These are phyloP conservation scores for Phytophthora sansomeana DNA, from an alignment of 352 stramenopile genomes.

Conservation along the genomic window DNA sequence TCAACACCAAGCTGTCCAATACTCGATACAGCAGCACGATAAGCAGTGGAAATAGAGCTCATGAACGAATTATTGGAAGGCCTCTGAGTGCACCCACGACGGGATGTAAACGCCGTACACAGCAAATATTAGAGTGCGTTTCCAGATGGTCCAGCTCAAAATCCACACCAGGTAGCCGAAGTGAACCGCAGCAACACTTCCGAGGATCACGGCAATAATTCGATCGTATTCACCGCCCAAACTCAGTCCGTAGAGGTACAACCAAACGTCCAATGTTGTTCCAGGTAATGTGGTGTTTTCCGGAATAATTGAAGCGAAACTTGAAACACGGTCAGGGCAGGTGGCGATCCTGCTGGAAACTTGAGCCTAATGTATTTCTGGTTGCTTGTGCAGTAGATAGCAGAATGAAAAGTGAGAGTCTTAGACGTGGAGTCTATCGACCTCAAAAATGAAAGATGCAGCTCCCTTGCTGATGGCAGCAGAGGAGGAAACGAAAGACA, in stretches of 20 bases:
- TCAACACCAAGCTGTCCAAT: constrained; percentile 22
- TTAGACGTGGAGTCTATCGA: too few species aligned
- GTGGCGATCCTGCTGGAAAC: too few species aligned
- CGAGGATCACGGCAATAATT: constrained; percentile 18
- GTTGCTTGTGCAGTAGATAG: too few species aligned
- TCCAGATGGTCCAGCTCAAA: constrained; percentile 22
- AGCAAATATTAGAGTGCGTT: constrained; percentile 9
- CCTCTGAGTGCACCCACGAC: too few species aligned
- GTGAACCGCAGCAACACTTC: constrained; percentile 12
- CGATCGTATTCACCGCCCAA: constrained; percentile 13
- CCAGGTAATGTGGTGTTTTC: too few species aligned
- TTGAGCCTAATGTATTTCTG: too few species aligned
- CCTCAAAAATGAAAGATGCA: too few species aligned
- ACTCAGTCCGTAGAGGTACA: constrained; percentile 19
- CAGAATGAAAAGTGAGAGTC: too few species aligned
- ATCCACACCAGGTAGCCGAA: constrained; percentile 19
- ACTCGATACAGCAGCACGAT: constrained; percentile 6
- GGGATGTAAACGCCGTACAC: constrained; percentile 23
- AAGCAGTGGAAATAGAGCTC: not conserved
- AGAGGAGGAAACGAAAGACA: too few species aligned
- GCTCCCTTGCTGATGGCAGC: too few species aligned
- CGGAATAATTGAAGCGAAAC: too few species aligned
- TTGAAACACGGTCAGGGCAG: too few species aligned
- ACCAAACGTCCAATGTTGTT: constrained; percentile 24
- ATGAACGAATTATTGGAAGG: not conserved